A percentile compares a stretch with the other conserved stretches of the same genome.
These are phyloP conservation scores for Ascoidea rubescens DNA, from an alignment of 805 yeast genomes.

Conservation along the genomic window DNA sequence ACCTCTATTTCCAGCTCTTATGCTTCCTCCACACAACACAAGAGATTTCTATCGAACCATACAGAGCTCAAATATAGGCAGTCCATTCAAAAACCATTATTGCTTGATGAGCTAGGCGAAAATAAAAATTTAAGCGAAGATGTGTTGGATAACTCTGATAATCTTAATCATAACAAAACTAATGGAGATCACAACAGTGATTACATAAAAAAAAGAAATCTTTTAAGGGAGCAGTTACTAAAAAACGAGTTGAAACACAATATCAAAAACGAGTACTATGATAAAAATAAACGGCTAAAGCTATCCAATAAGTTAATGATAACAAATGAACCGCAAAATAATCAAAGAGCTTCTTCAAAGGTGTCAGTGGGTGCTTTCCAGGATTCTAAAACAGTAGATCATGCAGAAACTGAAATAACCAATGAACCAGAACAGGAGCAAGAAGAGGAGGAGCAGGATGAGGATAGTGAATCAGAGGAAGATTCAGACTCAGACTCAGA, in stretches of 20 bases:
- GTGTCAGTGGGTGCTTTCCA: background rate
- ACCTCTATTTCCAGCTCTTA: slow-evolving; percentile 5
- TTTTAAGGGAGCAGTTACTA: background rate
- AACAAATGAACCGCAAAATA: too few relatives aligned
- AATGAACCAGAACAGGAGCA: too few relatives aligned
- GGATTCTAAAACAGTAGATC: background rate
- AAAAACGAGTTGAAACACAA: background rate
- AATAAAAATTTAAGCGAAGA: background rate
- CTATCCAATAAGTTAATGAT: background rate
- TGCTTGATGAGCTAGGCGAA: background rate
- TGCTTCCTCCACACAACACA: slow-evolving; percentile 6
- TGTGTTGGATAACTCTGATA: background rate
- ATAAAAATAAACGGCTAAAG: too few relatives aligned
- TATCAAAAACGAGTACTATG: too few relatives aligned
- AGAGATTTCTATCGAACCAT: slow-evolving; percentile 8
- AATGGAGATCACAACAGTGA: background rate
- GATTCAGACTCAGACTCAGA: background rate
- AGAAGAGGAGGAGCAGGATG: too few relatives aligned
- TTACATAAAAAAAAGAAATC: too few relatives aligned
- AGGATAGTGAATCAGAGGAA: background rate
- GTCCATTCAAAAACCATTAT: background rate
- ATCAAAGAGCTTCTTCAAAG: background rate
- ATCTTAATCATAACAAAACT: too few relatives aligned
- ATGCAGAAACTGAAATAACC: background rate
- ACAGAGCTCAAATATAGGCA: slow-evolving; percentile 7